Conservation (phyloP, 805 yeast genomes). For the Yamadazyma takamatsuzukensis region DNA sequence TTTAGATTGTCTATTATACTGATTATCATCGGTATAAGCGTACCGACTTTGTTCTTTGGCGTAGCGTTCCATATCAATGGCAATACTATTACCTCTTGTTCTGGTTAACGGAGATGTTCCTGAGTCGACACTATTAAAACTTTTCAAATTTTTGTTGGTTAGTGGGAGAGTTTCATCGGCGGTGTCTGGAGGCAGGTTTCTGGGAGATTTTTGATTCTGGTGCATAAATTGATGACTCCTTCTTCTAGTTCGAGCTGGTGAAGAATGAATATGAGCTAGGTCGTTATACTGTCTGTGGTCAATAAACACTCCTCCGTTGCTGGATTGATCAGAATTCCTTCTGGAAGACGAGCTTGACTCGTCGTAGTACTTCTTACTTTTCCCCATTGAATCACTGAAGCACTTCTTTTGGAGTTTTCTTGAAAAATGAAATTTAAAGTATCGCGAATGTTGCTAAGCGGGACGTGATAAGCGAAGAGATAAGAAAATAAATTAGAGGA, state of each 20-base stretch:
- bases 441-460: too few species aligned
- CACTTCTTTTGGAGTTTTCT: conserved; percentile 1
- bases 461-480: too few species aligned
- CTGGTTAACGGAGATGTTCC: conserved; percentile 13
- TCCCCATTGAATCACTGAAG: conserved; percentile 6
- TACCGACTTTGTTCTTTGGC: conserved; percentile 25
- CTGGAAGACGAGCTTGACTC: conserved; percentile 9
- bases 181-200: conserved; percentile 1
- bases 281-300: conserved; percentile 29
- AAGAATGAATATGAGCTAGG: conserved; percentile 23
- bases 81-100: conserved; percentile 15
- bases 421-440: too few species aligned
- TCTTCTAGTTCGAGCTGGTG: conserved; percentile 28
- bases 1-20: neutral
- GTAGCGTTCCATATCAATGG: conserved; percentile 39
- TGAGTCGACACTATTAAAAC: conserved; percentile 15
- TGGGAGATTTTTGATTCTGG: conserved; percentile 4
- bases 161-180: conserved; percentile 16
- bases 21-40: neutral
- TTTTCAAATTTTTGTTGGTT: conserved; percentile 36
- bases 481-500: too few species aligned
- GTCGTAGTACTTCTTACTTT: conserved; percentile 3
- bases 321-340: conserved; percentile 4
- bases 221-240: conserved; percentile 12
- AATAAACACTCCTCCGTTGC: conserved; percentile 22